phyloP scores from a whole-genome alignment of 495 filamentous ascomycete species.

The Penicillium nucicola region DNA sequence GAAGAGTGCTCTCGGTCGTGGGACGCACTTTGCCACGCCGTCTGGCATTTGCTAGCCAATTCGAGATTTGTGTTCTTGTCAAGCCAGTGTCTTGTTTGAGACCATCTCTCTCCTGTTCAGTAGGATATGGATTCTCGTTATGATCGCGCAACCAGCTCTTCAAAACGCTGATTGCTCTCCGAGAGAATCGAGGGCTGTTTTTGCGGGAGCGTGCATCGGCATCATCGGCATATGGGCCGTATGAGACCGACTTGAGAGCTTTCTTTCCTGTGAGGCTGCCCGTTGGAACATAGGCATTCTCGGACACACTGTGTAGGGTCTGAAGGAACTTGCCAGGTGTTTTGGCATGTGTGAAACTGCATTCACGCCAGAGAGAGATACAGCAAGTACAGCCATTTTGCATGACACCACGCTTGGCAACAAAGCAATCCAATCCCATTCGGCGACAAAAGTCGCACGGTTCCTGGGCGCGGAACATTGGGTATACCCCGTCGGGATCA shows the following conservation, averaged over 20 bases:
- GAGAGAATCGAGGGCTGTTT: conserved; percentile 63
- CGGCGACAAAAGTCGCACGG: conserved; percentile 71
- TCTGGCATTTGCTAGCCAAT: conserved; percentile 85
- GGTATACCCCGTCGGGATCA: conserved; percentile 39
- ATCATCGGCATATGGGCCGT: conserved; percentile 33
- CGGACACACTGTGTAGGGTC: conserved; percentile 48
- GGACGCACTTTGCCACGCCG: conserved; percentile 69
- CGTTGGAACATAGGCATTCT: conserved; percentile 40
- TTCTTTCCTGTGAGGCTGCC: conserved; percentile 38
- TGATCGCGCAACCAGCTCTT: conserved; percentile 77
- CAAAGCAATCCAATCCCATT: conserved; percentile 71
- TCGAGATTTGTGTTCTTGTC: conserved; percentile 71
- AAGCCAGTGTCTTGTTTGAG: conserved; percentile 71
- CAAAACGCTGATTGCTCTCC: conserved; percentile 68
- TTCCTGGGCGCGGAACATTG: conserved; percentile 46
- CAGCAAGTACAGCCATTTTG: conserved; percentile 73
- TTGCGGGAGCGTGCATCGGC: conserved; percentile 48
- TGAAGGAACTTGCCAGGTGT: conserved; percentile 46
- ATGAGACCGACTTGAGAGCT: conserved; percentile 39
- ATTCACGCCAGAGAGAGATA: conserved; percentile 68
- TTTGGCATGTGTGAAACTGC: conserved; percentile 62
- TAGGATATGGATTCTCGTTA: conserved; percentile 75
- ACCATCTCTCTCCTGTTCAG: conserved; percentile 72
- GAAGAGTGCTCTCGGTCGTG: conserved; percentile 55
- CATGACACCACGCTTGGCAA: conserved; percentile 64